These are phyloP conservation scores for Pelagomonas calceolata DNA, from an alignment of 108 stramenopile genomes.

Conservation along the genomic window DNA sequence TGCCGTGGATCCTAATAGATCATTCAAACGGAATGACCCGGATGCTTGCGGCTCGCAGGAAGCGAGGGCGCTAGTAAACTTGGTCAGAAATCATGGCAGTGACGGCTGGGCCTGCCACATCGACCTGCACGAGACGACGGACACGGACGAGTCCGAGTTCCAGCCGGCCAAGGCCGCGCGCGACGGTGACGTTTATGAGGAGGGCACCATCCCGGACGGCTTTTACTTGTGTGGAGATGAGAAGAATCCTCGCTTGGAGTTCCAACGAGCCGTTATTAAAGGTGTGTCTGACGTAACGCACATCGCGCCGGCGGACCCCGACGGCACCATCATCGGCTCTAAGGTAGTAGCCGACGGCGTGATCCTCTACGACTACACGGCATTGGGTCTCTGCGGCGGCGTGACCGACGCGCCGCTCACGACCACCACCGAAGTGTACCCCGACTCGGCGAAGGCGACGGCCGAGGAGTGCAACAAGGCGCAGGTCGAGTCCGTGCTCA, in stretches of 20 bases:
- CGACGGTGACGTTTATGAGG: slow-evolving; percentile 26
- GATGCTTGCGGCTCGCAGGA: background rate
- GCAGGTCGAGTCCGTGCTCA: slow-evolving; percentile 45
- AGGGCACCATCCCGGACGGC: slow-evolving; percentile 56
- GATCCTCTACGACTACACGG: slow-evolving; percentile 12
- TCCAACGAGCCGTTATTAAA: slow-evolving; percentile 35
- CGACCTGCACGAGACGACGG: slow-evolving; percentile 68
- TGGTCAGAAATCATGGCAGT: background rate
- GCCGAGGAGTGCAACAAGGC: slow-evolving; percentile 47
- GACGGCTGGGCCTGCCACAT: slow-evolving; percentile 36
- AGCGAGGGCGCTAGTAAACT: background rate
- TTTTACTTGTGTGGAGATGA: slow-evolving; percentile 45
- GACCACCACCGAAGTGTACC: slow-evolving; percentile 61
- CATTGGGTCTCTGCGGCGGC: slow-evolving; percentile 40
- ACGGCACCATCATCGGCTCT: slow-evolving; percentile 40
- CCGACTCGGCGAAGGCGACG: slow-evolving; percentile 38
- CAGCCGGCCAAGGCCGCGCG: slow-evolving; percentile 50
- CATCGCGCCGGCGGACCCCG: slow-evolving; percentile 43
- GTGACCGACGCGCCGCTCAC: slow-evolving; percentile 34
- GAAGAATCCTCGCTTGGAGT: slow-evolving; percentile 17
- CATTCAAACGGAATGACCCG: background rate
- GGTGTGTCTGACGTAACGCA: slow-evolving; percentile 47
- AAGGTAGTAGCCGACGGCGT: slow-evolving; percentile 34
- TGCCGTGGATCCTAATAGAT: slow-evolving; percentile 6
- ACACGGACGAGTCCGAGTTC: slow-evolving; percentile 60